Evolutionary conservation across 208 protist genomes (phyloP).

Genomic region (Wallacemonas sp.): DNA sequence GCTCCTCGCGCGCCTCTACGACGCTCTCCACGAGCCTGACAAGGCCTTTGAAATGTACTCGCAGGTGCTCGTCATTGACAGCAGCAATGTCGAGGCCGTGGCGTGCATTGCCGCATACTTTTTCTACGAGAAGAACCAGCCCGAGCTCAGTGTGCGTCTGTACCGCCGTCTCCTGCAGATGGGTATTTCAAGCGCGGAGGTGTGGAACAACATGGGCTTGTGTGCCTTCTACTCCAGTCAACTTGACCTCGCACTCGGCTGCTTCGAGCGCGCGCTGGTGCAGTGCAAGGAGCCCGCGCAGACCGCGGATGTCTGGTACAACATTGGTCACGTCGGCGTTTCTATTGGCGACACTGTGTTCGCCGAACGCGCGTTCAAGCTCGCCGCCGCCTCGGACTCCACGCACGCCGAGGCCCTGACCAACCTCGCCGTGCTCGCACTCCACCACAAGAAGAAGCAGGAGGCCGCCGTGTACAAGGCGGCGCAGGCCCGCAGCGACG

Average conservation of each 20-base stretch:
- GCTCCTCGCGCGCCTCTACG: constrained; percentile 87
- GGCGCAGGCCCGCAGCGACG: constrained; percentile 35
- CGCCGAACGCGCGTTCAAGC: constrained; percentile 92
- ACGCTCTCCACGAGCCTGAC: constrained; percentile 87
- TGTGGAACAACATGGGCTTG: constrained; percentile 96
- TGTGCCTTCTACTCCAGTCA: constrained; percentile 94
- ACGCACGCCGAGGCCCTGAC: constrained; percentile 94
- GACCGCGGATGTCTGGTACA: constrained; percentile 95
- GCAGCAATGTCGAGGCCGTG: constrained; percentile 93
- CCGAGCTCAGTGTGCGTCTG: constrained; percentile 93
- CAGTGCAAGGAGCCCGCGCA: constrained; percentile 66
- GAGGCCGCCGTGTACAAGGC: constrained; percentile 1
- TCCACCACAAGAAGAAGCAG: constrained; percentile 42
- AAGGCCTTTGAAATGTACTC: constrained; percentile 83
- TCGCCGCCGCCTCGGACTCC: constrained; percentile 86
- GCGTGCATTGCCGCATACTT: constrained; percentile 93
- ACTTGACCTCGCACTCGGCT: constrained; percentile 93
- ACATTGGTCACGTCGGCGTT: constrained; percentile 95
- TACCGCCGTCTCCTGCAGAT: constrained; percentile 95
- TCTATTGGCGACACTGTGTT: constrained; percentile 89
- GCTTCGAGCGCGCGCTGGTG: constrained; percentile 88
- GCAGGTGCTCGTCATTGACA: constrained; percentile 84
- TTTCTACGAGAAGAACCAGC: constrained; percentile 95
- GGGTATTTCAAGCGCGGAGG: constrained; percentile 90
- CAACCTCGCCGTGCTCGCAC: constrained; percentile 93